Conservation (phyloP, 352 stramenopile genomes). For the Phytopythium sindhum region DNA sequence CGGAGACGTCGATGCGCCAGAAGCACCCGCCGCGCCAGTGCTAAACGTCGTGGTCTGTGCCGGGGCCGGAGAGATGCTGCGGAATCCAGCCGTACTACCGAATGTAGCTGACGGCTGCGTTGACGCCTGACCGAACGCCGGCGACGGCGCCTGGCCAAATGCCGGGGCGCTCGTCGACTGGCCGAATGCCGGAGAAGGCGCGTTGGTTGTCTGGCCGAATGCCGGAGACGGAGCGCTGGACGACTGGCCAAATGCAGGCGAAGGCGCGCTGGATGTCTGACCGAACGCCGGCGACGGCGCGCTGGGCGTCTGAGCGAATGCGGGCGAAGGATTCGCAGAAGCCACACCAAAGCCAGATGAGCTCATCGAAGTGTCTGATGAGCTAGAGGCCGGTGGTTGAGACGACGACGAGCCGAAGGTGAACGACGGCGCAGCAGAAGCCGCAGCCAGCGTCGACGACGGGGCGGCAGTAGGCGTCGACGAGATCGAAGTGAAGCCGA, state of each 20-base stretch:
- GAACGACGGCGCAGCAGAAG: conserved; percentile 24
- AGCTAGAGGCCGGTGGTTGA: conserved; percentile 12
- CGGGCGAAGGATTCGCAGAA: conserved; percentile 11
- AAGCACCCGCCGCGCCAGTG: conserved; percentile 9
- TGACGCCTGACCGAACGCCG: not conserved
- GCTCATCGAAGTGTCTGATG: conserved; percentile 15
- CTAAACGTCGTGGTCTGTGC: conserved; percentile 29
- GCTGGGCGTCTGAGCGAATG: conserved; percentile 15
- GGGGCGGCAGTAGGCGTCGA: conserved; percentile 10
- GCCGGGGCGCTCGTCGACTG: not conserved
- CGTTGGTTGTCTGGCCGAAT: not conserved
- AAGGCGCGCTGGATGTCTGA: conserved; percentile 1
- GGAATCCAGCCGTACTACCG: conserved; percentile 10
- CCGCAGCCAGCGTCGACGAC: conserved; percentile 7
- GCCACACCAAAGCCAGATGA: conserved; percentile 14
- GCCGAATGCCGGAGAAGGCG: not conserved
- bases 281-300: conserved; percentile 9
- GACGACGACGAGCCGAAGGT: conserved; percentile 33
- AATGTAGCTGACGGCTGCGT: conserved; percentile 19
- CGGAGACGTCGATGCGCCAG: conserved; percentile 25
- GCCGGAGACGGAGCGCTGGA: not conserved
- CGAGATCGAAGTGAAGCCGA: conserved; percentile 11
- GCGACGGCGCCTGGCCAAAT: conserved; percentile 6
- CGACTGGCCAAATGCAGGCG: conserved; percentile 19
- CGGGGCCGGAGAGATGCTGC: conserved; percentile 15